Base-by-base conservation (phyloP, 345 rosid genomes). In the Pistacia atlantica region DNA sequence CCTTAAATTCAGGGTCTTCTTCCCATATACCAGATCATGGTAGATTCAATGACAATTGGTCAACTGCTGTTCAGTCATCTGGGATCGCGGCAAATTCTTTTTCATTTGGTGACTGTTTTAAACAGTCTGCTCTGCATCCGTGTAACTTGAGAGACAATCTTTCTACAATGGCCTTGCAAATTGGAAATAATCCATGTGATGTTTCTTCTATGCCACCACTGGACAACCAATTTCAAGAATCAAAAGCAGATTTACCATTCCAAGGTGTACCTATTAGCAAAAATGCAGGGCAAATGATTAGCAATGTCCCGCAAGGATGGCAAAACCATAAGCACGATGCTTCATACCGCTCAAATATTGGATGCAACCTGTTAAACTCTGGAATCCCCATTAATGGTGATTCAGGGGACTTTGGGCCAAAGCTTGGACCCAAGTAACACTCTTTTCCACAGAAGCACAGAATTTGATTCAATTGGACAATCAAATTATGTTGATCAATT, bases 11-110 rank as follows among this genome's bases (percentile, higher is more conserved):
- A 12, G 80, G 79, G 58, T 78, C 76, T 68, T 65, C 88, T 65
- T 68, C 90, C 38, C 70, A 79, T 84, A 67, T 81, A 62, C 70
- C 80, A 28, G 84, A 87, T 75, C 86, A 79, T 10, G 67, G 78
- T 71, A 84, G 81, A 84, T 80, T 82, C 70, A 76, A 76, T 68
- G 92, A 84, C 45, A 86, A 74, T 77, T 90, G 92, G 94, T 78
- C 90, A 62, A 84, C 78, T 52, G 75, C 86, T 72, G 86, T 80
- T 66, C 89, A 82, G 74, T 85, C 88, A 5, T 81, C 89, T 1
- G 72, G 62, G 45, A 72, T 77, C 66, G 83, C 80, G 20, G 73
- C 89, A 45, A 78, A 71, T 80, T 83, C 82, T 62, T 78, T 80
- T 70, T 78, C 83, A 11, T 20, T 72, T 54, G 69, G 31, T 31